These are phyloP conservation scores for Chamaecrista fasciculata DNA, from an alignment of 306 rosid genomes.

Conservation along the genomic window DNA sequence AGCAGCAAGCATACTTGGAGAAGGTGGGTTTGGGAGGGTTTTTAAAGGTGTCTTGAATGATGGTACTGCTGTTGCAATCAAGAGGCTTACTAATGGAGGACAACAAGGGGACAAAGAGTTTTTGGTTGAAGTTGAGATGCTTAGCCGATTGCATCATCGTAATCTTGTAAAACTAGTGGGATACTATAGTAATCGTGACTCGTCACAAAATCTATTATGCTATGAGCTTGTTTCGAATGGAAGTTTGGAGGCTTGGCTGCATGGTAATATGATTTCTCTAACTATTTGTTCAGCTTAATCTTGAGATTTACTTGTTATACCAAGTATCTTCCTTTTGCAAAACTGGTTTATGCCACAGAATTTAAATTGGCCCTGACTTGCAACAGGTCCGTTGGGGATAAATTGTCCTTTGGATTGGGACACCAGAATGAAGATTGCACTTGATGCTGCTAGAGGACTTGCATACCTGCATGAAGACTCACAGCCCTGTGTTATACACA, in stretches of 20 bases:
- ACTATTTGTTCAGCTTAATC: neutral
- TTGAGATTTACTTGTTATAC: neutral
- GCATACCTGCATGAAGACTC: constrained; percentile 96
- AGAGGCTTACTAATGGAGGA: constrained; percentile 90
- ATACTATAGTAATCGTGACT: constrained; percentile 75
- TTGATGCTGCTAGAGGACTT: constrained; percentile 98
- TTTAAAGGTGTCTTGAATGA: constrained; percentile 87
- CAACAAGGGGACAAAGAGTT: constrained; percentile 95
- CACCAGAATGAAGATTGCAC: constrained; percentile 94
- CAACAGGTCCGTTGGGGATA: constrained; percentile 79
- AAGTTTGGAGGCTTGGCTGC: constrained; percentile 99
- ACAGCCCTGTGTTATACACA: constrained; percentile 92
- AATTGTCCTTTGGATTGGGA: constrained; percentile 99
- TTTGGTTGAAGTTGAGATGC: constrained; percentile 96
- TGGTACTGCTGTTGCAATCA: constrained; percentile 95
- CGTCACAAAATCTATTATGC: constrained; percentile 92
- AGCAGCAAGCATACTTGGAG: constrained; percentile 77
- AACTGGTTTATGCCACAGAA: constrained; percentile 6
- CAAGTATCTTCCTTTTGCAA: neutral
- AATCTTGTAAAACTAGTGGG: constrained; percentile 96
- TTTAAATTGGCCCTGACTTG: constrained; percentile 28
- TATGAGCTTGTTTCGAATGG: constrained; percentile 98
- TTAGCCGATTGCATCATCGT: constrained; percentile 96
- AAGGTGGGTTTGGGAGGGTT: constrained; percentile 94
- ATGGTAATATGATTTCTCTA: constrained; percentile 58